Base-by-base conservation (phyloP, 2,329 filamentous ascomycete species). In the Pseudopyrenochaeta lycopersici region DNA sequence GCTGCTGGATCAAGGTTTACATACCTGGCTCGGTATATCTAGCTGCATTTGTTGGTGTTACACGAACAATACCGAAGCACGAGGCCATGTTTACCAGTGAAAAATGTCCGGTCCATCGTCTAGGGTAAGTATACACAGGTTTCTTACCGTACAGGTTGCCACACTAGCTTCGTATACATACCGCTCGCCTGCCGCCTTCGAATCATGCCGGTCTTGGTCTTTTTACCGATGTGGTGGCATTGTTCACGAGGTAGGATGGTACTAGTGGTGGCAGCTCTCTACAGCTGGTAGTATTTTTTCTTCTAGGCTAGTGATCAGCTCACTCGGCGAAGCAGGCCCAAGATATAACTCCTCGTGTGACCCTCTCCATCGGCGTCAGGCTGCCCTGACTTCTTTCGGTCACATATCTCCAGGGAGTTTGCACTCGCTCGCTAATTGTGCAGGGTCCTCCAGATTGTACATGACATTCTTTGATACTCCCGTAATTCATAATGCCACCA, bases 181-280 rank as follows among this genome's bases (percentile, higher is more conserved):
- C 58, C 52, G 38, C 54, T 53, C 43, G 38, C 46, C 54, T 54
- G 57, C 57, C 47, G 57, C 52, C 49, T 42, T 48, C 53, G 46
- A 43, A 46, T 49, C 53, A 64, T 60, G 63, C 58, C 60, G 63
- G 56, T 58, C 54, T 52, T 50, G 47, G 46, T 18, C 50, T 47
- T 59, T 29, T 46, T 56, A 55, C 55, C 53, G 32, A 52, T 36
- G 44, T 40, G 44, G 46, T 48, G 50, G 39, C 36, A 44, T 36
- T 50, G 45, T 47, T 39, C 35, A 53, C 50, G 56, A 56, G 49
- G 57, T 48, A 40, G 53, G 36, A 61, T 54, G 47, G 51, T 62
- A 39, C 53, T 59, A 56, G 57, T 62, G 50, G 53, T 63, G 59
- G 58, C 46, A 64, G 47, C 51, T 60, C 46, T 66, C 53, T 54